Evolutionary conservation across 495 filamentous ascomycete genomes (phyloP).

Genomic region (Lindgomyces ingoldianus): DNA sequence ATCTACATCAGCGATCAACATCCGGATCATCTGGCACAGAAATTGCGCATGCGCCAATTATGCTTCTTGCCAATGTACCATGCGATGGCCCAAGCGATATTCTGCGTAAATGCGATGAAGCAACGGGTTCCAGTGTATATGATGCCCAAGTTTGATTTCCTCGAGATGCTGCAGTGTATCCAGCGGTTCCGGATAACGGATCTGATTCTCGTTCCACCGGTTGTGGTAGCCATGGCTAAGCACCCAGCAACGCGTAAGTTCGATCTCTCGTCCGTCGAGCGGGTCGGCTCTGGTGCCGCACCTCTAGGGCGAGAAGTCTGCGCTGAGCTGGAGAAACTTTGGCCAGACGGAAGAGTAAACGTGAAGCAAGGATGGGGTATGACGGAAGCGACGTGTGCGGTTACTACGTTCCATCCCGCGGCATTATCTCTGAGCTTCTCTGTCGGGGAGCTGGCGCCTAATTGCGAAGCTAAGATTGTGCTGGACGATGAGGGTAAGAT

Average conservation of each 20-base stretch:
- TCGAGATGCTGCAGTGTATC: conserved; percentile 66
- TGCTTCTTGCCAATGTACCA: conserved; percentile 71
- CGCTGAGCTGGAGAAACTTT: conserved; percentile 59
- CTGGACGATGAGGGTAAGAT: conserved; percentile 42
- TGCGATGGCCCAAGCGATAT: conserved; percentile 55
- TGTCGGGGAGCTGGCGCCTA: conserved; percentile 70
- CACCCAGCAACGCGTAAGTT: conserved; percentile 63
- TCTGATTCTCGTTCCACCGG: conserved; percentile 64
- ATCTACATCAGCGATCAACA: conserved; percentile 50
- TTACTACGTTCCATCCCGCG: conserved; percentile 60
- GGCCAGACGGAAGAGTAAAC: conserved; percentile 54
- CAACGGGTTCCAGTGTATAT: conserved; percentile 60
- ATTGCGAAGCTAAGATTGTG: conserved; percentile 66
- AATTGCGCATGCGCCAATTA: conserved; percentile 47
- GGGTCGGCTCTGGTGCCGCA: conserved; percentile 56
- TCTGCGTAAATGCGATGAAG: conserved; percentile 49
- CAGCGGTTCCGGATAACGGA: conserved; percentile 68
- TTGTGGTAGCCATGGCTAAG: conserved; percentile 73
- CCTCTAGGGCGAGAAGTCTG: conserved; percentile 58
- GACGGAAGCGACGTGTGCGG: conserved; percentile 74
- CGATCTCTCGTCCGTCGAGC: conserved; percentile 66
- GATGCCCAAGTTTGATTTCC: conserved; percentile 73
- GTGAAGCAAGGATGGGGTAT: conserved; percentile 85
- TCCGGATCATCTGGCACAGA: conserved; percentile 47
- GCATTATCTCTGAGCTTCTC: conserved; percentile 44